phyloP scores from a whole-genome alignment of 495 filamentous ascomycete genomes.

The Baudoinia panamericana region DNA sequence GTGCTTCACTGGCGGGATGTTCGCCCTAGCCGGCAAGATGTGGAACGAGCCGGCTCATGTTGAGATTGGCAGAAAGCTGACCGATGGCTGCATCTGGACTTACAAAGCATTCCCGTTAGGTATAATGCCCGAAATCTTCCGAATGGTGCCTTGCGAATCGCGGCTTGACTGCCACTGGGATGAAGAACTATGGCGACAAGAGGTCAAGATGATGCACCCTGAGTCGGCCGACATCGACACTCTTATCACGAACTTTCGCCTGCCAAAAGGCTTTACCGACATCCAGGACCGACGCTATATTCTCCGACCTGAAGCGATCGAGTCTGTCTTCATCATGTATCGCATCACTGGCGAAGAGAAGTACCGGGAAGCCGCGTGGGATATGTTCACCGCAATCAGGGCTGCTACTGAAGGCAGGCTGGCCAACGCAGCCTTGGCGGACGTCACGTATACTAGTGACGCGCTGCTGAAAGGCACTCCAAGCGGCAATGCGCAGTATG shows the following conservation, averaged over 20 bases:
- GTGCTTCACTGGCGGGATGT: conserved; percentile 50
- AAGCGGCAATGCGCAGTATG: conserved; percentile 14
- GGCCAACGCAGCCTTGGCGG: conserved; percentile 27
- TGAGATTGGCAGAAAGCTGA: conserved; percentile 45
- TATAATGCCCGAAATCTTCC: conserved; percentile 51
- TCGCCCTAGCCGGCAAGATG: conserved; percentile 43
- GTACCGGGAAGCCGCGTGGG: conserved; percentile 59
- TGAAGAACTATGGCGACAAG: conserved; percentile 37
- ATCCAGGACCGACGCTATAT: conserved; percentile 42
- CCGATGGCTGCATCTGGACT: conserved; percentile 90
- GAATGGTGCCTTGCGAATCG: conserved; percentile 38
- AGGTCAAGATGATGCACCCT: conserved; percentile 19
- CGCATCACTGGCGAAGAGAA: conserved; percentile 56
- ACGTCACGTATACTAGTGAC: conserved; percentile 21
- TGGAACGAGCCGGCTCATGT: conserved; percentile 45
- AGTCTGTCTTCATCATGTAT: conserved; percentile 58
- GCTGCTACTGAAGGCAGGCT: conserved; percentile 26
- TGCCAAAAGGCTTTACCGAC: conserved; percentile 22
- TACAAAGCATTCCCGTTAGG: conserved; percentile 70
- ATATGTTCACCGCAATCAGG: conserved; percentile 54
- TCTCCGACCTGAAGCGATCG: conserved; percentile 41
- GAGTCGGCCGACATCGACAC: conserved; percentile 7
- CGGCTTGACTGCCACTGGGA: conserved; percentile 41
- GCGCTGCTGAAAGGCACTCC: conserved; percentile 8
- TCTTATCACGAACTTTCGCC: conserved; percentile 12